Conservation (phyloP, 1,284 basidiomycete species). For the Sphagnurus paluster region DNA sequence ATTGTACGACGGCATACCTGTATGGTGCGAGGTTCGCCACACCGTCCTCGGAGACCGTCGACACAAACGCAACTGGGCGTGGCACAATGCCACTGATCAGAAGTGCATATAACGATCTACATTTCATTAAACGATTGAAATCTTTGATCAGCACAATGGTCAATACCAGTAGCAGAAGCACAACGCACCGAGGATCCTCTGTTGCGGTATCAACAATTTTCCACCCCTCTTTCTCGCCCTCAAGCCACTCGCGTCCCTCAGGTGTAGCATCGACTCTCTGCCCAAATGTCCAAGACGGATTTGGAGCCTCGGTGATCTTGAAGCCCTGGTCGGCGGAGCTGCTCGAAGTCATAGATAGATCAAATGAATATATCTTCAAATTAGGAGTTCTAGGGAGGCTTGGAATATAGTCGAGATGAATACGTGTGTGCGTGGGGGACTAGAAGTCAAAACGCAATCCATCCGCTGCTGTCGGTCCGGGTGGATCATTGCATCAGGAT, state of each 20-base stretch:
- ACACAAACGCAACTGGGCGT: conserved; percentile 70
- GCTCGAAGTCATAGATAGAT: neutral
- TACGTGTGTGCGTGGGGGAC: neutral
- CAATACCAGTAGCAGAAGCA: neutral
- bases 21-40: conserved; percentile 62
- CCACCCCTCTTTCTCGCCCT: conserved; percentile 55
- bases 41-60: conserved; percentile 53
- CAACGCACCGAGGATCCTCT: conserved; percentile 43
- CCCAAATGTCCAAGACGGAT: conserved; percentile 60
- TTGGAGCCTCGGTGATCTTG: conserved; percentile 49
- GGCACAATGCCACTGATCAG: conserved; percentile 64
- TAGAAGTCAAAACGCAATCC: neutral
- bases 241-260: conserved; percentile 48
- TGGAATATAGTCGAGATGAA: neutral
- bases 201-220: conserved; percentile 52
- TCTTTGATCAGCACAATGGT: neutral
- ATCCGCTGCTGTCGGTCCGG: neutral
- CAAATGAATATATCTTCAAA: neutral
- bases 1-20: conserved; percentile 40
- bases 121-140: conserved; percentile 19
- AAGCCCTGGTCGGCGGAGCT: conserved; percentile 19
- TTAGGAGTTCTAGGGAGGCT: neutral
- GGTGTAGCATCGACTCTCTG: conserved; percentile 49
- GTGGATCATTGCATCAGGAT: no score
- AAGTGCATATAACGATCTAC: conserved; percentile 45